Evolutionary conservation across 108 stramenopile species (phyloP).

Genomic region (Conticribra weissflogii): DNA sequence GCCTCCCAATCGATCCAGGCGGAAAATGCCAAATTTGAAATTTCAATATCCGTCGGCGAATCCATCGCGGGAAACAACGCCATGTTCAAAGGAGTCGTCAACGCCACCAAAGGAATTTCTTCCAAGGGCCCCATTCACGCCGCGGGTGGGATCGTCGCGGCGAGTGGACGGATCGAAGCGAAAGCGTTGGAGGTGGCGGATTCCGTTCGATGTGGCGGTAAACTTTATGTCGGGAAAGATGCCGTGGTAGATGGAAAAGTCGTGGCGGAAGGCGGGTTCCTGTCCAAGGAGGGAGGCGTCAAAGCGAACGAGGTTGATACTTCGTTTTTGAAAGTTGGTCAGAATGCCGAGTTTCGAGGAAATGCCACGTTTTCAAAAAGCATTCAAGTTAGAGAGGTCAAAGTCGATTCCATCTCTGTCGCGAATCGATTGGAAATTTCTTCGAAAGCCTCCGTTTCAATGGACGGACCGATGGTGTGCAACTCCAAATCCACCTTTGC

Average conservation of each 20-base stretch:
- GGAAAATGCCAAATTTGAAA: background rate
- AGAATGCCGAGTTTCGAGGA: background rate
- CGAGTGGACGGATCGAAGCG: background rate
- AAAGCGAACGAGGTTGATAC: background rate
- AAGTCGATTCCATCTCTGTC: background rate
- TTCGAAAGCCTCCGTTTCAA: background rate
- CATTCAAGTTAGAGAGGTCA: background rate
- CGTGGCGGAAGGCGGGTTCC: background rate
- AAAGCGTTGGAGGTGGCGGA: background rate
- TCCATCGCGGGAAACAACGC: background rate
- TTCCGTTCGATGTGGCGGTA: background rate
- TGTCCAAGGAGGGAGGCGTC: background rate
- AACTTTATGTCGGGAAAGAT: background rate
- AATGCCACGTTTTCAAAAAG: background rate
- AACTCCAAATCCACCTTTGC: background rate
- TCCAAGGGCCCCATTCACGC: background rate
- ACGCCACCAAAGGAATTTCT: background rate
- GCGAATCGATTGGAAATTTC: background rate
- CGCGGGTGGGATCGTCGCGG: background rate
- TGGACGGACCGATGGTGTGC: background rate
- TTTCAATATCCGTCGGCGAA: background rate
- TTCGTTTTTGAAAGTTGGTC: background rate
- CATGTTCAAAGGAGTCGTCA: background rate
- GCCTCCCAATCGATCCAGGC: background rate
- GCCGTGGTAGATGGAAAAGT: background rate